Conservation (phyloP, 2,329 filamentous ascomycete genomes). For the Diaporthe vexans region DNA sequence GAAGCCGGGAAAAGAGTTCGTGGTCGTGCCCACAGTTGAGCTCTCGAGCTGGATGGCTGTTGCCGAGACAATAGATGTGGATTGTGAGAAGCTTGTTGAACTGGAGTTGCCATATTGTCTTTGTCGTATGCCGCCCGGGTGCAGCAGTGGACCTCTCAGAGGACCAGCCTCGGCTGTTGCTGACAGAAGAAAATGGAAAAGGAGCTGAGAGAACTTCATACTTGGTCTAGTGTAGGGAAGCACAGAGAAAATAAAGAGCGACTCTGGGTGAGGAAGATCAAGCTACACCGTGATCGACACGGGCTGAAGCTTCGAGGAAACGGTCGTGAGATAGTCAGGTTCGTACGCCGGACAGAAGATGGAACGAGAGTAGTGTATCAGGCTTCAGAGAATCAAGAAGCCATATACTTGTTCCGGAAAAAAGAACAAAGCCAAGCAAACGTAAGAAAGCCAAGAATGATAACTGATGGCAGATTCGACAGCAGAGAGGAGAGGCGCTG, state of each 20-base stretch:
- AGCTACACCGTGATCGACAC: slow-evolving; percentile 16
- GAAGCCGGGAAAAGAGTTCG: background rate
- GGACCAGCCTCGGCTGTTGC: slow-evolving; percentile 42
- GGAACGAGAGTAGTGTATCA: slow-evolving; percentile 16
- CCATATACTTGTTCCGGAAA: background rate
- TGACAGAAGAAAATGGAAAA: slow-evolving; percentile 39
- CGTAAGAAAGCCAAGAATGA: slow-evolving; percentile 9
- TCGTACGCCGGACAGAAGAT: background rate
- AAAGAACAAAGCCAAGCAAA: background rate
- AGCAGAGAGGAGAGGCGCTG: background rate
- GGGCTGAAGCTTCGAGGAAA: background rate
- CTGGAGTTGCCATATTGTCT: slow-evolving; percentile 36
- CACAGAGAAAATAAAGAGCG: slow-evolving; percentile 25
- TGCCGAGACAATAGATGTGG: slow-evolving; percentile 6
- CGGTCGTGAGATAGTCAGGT: background rate
- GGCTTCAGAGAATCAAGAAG: slow-evolving; percentile 25
- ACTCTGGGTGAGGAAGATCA: slow-evolving; percentile 27
- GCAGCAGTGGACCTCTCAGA: slow-evolving; percentile 34
- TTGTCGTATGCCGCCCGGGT: slow-evolving; percentile 30
- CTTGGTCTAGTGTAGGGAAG: slow-evolving; percentile 6
- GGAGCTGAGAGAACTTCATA: slow-evolving; percentile 31
- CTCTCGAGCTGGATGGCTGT: background rate
- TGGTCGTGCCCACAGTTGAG: background rate
- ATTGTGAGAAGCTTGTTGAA: background rate
- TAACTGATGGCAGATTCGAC: background rate